Evolutionary conservation across 2,329 filamentous ascomycete genomes (phyloP), one percentile per base, ranked within the genome.

Genomic region (Fusarium bactridioides): DNA sequence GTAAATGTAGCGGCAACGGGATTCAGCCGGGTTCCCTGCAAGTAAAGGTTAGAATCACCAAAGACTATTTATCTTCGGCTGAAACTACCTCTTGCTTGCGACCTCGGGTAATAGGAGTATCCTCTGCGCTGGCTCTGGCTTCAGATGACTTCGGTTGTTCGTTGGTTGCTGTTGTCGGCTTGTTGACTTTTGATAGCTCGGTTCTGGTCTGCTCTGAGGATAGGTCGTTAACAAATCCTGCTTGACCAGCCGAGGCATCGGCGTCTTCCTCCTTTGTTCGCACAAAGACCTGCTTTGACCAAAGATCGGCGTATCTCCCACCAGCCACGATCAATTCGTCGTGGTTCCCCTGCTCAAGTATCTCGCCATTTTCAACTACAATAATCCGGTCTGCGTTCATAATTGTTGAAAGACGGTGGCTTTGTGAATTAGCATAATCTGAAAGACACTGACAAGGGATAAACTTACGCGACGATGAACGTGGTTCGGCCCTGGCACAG

Each of bases 361-460:
- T 85, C 70, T 86, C 83, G 16, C 91, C 91, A 58, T 89, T 84
- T 47, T 88, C 85, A 48, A 93, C 85, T 15, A 93, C 91, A 58
- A 92, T 86, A 66, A 93, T 92, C 29, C 86, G 84, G 73, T 93
- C 90, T 5, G 91, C 90, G 70, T 91, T 90, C 83, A 91, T 90
- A 61, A 93, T 90, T 1, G 92, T 94, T 1, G 91, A 92, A 29
- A 93, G 82, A 15, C 91, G 87, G 78, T 93, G 91, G 0, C 88
- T 90, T 61, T 16, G 35, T 62, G 27, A 21, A 59, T 76, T 47
- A 77, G 68, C 18, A 60, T 44, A 45, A 13, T 18, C 15, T 10
- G 16, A 25, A 12, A 18, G 19, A n/a, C 19, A 11, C n/a, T 9
- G 9, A 18, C 18, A n/a, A 16, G 12, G 5, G n/a, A 25, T 40